Conservation (phyloP, 768 basidiomycete species). For the Suillus subaureus region DNA sequence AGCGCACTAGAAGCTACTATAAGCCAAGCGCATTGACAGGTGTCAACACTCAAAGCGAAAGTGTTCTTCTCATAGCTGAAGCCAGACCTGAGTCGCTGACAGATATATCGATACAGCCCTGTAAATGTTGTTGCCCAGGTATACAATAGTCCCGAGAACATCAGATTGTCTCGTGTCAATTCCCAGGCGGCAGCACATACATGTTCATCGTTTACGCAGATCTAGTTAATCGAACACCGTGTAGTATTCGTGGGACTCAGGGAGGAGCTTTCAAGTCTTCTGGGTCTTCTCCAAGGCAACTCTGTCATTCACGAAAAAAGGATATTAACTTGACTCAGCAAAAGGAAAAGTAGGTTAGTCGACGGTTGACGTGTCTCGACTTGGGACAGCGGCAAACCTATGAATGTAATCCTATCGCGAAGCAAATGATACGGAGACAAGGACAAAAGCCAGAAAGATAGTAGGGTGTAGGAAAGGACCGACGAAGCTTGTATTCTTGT, state of each 20-base stretch:
- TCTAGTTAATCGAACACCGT: slow-evolving; percentile 37
- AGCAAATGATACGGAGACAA: slow-evolving; percentile 87
- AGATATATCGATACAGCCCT: no score
- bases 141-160: no score
- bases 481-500: slow-evolving; percentile 88
- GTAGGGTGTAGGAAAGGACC: slow-evolving; percentile 54
- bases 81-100: no score
- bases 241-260: slow-evolving; percentile 72
- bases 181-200: no score
- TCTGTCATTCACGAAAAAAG: slow-evolving; percentile 69
- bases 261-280: slow-evolving; percentile 44
- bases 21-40: not conserved
- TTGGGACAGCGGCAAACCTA: slow-evolving; percentile 34
- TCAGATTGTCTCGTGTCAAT: no score
- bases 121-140: no score
- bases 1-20: not conserved
- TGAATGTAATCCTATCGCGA: slow-evolving; percentile 80
- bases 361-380: slow-evolving; percentile 16
- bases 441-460: slow-evolving; percentile 82
- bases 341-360: slow-evolving; percentile 36
- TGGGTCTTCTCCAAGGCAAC: not conserved
- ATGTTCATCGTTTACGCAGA: slow-evolving; percentile 32
- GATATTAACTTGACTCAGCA: slow-evolving; percentile 80
- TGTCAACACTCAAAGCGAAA: not conserved
- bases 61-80: no score